Evolutionary conservation across 495 filamentous ascomycete genomes (phyloP).

Genomic region (Aspergillus mulundensis): DNA sequence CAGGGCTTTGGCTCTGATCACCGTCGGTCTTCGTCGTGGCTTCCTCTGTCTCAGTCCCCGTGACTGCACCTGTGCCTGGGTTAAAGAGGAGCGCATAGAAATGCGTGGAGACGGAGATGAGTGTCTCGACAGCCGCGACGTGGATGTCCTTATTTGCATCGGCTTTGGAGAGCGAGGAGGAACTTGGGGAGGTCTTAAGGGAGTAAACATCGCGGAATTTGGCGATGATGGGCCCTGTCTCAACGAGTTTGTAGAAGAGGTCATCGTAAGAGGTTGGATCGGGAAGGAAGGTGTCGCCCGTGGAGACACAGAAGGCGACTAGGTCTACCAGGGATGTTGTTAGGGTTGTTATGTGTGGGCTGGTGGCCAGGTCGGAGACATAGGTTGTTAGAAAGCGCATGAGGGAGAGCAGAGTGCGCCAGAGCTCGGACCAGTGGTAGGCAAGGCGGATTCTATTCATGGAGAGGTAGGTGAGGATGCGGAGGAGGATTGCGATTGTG

Average conservation of each 20-base stretch:
- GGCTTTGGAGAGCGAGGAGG: constrained; percentile 14
- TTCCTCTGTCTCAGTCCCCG: constrained; percentile 20
- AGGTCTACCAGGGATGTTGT: constrained; percentile 64
- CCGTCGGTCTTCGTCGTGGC: constrained; percentile 19
- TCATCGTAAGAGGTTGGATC: constrained; percentile 87
- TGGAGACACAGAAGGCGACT: constrained; percentile 80
- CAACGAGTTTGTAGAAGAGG: constrained; percentile 96
- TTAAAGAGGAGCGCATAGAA: constrained; percentile 79
- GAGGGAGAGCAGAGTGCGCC: constrained; percentile 82
- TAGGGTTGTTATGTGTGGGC: constrained; percentile 55
- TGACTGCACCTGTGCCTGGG: constrained; percentile 34
- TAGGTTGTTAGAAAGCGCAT: constrained; percentile 90
- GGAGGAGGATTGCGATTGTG: constrained; percentile 69
- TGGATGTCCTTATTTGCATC: constrained; percentile 25
- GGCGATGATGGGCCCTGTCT: constrained; percentile 76
- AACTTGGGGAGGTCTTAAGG: constrained; percentile 19
- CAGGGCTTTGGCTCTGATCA: constrained; percentile 19
- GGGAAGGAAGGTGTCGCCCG: constrained; percentile 90
- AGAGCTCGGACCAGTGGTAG: constrained; percentile 96
- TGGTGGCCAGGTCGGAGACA: constrained; percentile 62
- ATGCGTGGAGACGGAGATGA: constrained; percentile 80
- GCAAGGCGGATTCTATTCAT: constrained; percentile 68
- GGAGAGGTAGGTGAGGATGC: constrained; percentile 77
- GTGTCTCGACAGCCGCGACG: constrained; percentile 65
- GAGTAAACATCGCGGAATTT: constrained; percentile 78